A percentile compares a stretch with the other conserved stretches of the same genome.
phyloP scores from a whole-genome alignment of 2,329 filamentous ascomycete genomes.

The Cladosporium sp. region DNA sequence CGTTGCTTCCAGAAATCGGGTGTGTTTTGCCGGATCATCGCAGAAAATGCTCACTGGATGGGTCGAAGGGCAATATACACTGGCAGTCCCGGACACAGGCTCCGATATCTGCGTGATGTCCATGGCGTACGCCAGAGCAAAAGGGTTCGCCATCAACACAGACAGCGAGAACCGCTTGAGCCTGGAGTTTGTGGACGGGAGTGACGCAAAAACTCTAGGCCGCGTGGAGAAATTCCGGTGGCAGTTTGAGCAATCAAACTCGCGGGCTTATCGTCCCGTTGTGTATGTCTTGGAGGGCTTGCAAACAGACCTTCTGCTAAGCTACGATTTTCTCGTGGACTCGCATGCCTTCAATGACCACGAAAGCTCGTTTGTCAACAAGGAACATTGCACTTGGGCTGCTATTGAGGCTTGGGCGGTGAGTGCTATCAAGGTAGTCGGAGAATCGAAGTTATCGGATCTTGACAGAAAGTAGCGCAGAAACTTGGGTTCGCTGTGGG shows the following conservation, averaged over 20 bases:
- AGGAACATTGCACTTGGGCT: too few species aligned
- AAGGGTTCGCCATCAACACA: not conserved
- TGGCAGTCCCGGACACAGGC: not conserved
- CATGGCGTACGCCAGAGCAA: not conserved
- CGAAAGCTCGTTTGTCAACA: not conserved
- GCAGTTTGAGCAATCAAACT: not conserved
- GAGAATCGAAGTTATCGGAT: too few species aligned
- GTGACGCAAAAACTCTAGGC: not conserved
- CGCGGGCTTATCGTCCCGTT: not conserved
- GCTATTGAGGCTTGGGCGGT: too few species aligned
- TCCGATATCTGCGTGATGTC: slow-evolving; percentile 8
- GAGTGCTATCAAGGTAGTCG: too few species aligned
- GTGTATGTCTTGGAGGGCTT: not conserved
- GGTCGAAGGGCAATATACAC: not conserved
- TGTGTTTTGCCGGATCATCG: not conserved
- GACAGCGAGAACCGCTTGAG: not conserved
- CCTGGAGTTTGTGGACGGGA: not conserved
- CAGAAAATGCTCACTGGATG: slow-evolving; percentile 4
- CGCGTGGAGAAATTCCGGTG: not conserved
- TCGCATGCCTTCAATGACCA: not conserved
- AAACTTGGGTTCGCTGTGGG: too few species aligned
- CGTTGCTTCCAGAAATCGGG: not conserved
- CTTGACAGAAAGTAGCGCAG: too few species aligned
- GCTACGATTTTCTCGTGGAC: not conserved
- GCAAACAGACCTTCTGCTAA: not conserved